Percentiles rank a stretch among this genome's conserved stretches.
phyloP scores from a whole-genome alignment of 139 green algal species.

The Pleodorina starrii region DNA sequence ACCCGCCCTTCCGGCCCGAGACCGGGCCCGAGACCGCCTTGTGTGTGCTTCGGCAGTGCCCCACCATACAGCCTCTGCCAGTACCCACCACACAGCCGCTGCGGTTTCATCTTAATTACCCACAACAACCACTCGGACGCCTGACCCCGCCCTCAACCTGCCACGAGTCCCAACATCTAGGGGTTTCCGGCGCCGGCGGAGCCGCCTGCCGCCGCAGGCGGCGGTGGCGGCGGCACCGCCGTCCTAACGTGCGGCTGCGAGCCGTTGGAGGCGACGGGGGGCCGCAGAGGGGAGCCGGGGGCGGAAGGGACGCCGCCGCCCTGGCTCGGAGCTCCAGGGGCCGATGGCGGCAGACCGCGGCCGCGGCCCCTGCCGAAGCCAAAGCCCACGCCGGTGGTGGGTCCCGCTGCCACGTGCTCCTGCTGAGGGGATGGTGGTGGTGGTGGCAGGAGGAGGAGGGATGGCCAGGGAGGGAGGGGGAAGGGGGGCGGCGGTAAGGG shows the following conservation, averaged over 20 bases:
- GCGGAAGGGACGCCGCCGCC: not conserved
- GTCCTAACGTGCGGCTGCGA: not conserved
- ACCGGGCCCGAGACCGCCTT: no score
- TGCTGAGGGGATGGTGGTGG: not conserved
- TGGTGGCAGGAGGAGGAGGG: no score
- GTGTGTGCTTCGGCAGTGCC: no score
- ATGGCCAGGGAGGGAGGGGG: not conserved
- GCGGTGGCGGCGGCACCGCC: not conserved
- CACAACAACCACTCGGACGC: no score
- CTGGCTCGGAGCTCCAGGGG: not conserved
- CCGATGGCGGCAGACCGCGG: not conserved
- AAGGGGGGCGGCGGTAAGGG: not conserved
- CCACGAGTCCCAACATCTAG: no score
- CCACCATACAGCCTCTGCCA: no score
- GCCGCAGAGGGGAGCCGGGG: not conserved
- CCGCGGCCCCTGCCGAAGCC: slow-evolving; percentile 30
- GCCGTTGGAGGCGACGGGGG: not conserved
- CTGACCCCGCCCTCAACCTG: no score
- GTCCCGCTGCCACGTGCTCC: slow-evolving; percentile 36
- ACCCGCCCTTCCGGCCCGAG: no score
- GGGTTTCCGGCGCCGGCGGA: not conserved
- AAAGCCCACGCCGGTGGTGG: not conserved
- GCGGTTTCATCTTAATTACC: no score
- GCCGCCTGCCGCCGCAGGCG: not conserved
- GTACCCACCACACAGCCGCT: no score